phyloP scores from a whole-genome alignment of 257 asterid genomes.

The Solanum medicagineum region DNA sequence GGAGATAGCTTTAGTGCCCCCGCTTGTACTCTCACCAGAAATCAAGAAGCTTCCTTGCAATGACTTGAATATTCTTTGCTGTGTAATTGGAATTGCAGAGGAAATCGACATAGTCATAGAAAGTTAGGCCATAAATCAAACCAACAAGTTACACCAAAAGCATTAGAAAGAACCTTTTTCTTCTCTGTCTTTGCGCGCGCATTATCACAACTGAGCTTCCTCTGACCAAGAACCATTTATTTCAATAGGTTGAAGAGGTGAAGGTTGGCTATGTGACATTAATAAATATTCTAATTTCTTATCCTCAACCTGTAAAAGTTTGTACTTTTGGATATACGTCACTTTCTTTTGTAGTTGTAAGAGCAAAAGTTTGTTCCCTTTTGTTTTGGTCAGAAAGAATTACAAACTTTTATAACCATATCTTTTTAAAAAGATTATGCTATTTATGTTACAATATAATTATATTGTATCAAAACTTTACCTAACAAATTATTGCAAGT shows the following conservation, averaged over 20 bases:
- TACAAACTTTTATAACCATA: too few species aligned
- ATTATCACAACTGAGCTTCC: too few species aligned
- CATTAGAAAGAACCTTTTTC: too few species aligned
- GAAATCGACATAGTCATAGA: conserved; percentile 66
- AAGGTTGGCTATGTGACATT: not conserved
- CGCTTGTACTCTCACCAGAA: conserved; percentile 52
- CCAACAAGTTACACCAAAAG: conserved; percentile 7
- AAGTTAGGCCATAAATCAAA: conserved; percentile 44
- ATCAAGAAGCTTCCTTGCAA: conserved; percentile 46
- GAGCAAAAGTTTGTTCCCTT: not conserved
- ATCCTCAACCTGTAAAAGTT: not conserved
- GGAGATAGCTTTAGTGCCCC: conserved; percentile 44
- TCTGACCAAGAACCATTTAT: too few species aligned
- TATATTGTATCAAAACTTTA: too few species aligned
- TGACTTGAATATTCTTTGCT: conserved; percentile 30
- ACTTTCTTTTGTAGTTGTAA: not conserved
- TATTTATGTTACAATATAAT: too few species aligned
- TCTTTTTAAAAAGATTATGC: too few species aligned
- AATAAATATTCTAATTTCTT: not conserved
- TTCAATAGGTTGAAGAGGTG: too few species aligned
- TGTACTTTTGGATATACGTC: not conserved
- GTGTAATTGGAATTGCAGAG: conserved; percentile 75
- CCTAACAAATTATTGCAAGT: too few species aligned
- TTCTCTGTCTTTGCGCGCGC: too few species aligned
- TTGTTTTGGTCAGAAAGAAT: too few species aligned